Base-by-base conservation (phyloP, 345 rosid genomes). In the Eucalyptus pauciflora region DNA sequence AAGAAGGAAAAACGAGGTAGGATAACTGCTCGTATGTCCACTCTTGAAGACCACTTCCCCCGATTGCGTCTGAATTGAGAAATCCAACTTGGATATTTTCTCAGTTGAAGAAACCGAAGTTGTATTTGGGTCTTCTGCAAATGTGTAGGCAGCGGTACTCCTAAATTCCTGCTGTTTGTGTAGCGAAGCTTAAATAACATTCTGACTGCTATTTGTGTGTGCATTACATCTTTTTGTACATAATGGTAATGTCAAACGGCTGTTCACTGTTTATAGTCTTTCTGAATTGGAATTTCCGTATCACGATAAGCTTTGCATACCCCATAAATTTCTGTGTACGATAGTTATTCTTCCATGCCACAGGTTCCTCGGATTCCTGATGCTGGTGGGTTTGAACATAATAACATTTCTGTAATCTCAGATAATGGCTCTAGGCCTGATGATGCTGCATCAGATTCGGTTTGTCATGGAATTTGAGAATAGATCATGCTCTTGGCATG, bases 221-320 rank as follows among this genome's bases (percentile, higher is more conserved):
- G 81, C 81, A 37, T 37, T 76, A 37, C 83, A 18, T 37, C 83
- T 76, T 76, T 69, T 41, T 10, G 83, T 76, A 76, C 46, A 76
- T 76, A 37, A 76, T 18, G 83, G 83, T 37, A 37, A 37, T 37
- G 83, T 37, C 13, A 18, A 76, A 37, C 46, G 46, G 83, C 46
- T 37, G 83, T 76, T 76, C 48, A 37, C 46, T 37, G 27, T 76
- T 3, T 37, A 37, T 10, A 37, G 83, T 41, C 83, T 76, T 20
- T 76, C 48, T 11, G 27, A 76, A 20, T 76, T 94, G 95, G 94
- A 92, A 76, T 95, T 93, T 48, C 94, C 0, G 95, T 45, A 92
- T 94, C 79, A 81, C 51, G 87, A 94, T 93, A 3, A 95, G 94
- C 88, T 94, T 93, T 49, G 92, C 93, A 88, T 94, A 85, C 93